phyloP scores from a whole-genome alignment of 2,329 filamentous ascomycete genomes.

The Cyphellophora europaea region DNA sequence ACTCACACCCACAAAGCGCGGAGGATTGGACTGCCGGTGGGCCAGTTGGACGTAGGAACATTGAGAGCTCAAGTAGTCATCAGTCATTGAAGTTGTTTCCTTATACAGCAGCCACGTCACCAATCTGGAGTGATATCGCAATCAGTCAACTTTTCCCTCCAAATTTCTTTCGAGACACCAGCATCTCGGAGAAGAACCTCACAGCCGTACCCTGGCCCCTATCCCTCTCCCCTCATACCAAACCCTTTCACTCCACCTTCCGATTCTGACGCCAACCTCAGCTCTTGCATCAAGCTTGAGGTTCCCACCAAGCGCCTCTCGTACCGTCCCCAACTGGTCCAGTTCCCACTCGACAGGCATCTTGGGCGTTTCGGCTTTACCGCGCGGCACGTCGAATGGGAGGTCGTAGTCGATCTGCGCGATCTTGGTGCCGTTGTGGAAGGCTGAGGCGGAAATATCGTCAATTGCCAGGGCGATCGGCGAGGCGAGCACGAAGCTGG shows the following conservation, averaged over 20 bases:
- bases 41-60: no score
- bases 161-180: no score
- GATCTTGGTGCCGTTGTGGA: conserved; percentile 69
- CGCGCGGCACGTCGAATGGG: conserved; percentile 69
- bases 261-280: conserved; percentile 63
- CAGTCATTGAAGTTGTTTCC: no score
- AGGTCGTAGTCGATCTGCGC: conserved; percentile 67
- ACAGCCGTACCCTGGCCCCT: conserved; percentile 53
- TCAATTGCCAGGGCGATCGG: conserved; percentile 75
- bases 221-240: conserved; percentile 64
- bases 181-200: no score
- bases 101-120: no score
- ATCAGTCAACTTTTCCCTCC: no score
- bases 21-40: no score
- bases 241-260: conserved; percentile 63
- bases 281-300: conserved; percentile 73
- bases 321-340: conserved; percentile 68
- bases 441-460: conserved; percentile 72
- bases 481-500: conserved; percentile 72
- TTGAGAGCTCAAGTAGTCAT: no score
- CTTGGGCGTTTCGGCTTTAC: conserved; percentile 60
- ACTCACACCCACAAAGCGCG: no score
- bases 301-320: conserved; percentile 67
- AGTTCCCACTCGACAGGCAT: conserved; percentile 79
- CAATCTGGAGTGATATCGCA: no score